Percentiles rank a stretch among this genome's conserved stretches.
phyloP scores from a whole-genome alignment of 2,329 filamentous ascomycete genomes.

The Fusarium sp. region DNA sequence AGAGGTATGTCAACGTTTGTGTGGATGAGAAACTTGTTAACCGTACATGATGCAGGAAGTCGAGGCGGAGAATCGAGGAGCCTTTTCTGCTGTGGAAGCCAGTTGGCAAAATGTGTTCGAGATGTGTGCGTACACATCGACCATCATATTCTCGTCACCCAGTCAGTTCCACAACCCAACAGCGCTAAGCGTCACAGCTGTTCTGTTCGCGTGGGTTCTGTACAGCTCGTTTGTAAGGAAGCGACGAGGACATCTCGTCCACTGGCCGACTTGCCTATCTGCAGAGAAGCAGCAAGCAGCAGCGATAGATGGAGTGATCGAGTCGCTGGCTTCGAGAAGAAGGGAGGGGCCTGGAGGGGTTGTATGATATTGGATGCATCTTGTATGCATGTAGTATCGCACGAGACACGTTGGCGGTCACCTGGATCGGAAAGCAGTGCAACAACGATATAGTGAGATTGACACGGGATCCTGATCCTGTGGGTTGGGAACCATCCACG shows the following conservation, averaged over 20 bases:
- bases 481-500: slow-evolving; percentile 41
- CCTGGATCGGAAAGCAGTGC: slow-evolving; percentile 39
- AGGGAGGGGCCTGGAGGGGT: slow-evolving; percentile 36
- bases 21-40: slow-evolving; percentile 1
- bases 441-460: slow-evolving; percentile 38
- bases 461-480: slow-evolving; percentile 28
- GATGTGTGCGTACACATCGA: slow-evolving; percentile 72
- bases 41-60: slow-evolving; percentile 57
- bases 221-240: slow-evolving; percentile 48
- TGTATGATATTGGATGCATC: slow-evolving; percentile 18
- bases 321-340: slow-evolving; percentile 31
- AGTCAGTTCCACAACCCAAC: slow-evolving; percentile 73
- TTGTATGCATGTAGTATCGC: slow-evolving; percentile 14
- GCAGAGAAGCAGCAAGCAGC: slow-evolving; percentile 40
- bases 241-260: slow-evolving; percentile 50
- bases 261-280: slow-evolving; percentile 45
- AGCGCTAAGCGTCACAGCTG: slow-evolving; percentile 65
- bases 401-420: slow-evolving; percentile 44
- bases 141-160: slow-evolving; percentile 71
- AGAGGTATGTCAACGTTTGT: slow-evolving; percentile 56
- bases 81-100: slow-evolving; percentile 76
- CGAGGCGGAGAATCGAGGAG: slow-evolving; percentile 66
- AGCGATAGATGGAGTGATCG: slow-evolving; percentile 39
- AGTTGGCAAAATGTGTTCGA: slow-evolving; percentile 77
- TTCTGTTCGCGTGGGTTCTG: slow-evolving; percentile 49